These are phyloP conservation scores for Firmiana major DNA, from an alignment of 345 rosid genomes.

Conservation along the genomic window DNA sequence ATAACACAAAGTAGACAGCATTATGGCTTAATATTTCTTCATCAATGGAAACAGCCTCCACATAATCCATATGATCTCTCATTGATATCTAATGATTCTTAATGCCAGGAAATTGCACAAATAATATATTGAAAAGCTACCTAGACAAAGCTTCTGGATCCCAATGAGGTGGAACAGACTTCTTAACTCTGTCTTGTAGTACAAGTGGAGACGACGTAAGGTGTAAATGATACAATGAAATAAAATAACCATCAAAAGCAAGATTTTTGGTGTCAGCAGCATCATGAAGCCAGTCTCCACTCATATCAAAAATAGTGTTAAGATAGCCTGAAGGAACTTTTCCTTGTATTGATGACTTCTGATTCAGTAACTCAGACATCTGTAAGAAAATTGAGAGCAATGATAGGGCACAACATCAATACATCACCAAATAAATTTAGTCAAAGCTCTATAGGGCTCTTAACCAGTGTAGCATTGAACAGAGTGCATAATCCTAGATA, in stretches of 20 bases:
- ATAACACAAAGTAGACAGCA: background rate
- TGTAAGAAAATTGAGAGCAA: constrained; percentile 14
- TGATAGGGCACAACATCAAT: background rate
- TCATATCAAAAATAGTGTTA: constrained; percentile 53
- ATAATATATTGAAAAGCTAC: constrained; percentile 27
- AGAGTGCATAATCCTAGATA: background rate
- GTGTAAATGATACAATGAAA: constrained; percentile 57
- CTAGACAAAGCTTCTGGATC: constrained; percentile 59
- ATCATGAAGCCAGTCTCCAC: constrained; percentile 63
- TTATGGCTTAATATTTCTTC: background rate
- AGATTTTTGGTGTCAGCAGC: constrained; percentile 51
- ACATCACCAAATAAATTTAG: background rate
- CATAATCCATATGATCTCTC: background rate
- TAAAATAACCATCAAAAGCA: constrained; percentile 72
- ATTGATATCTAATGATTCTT: background rate
- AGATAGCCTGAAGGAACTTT: constrained; percentile 68
- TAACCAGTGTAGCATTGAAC: background rate
- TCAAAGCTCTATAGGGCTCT: background rate
- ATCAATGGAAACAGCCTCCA: background rate
- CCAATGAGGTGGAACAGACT: constrained; percentile 60
- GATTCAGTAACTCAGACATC: constrained; percentile 72
- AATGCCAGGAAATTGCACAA: background rate
- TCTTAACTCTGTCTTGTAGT: constrained; percentile 51
- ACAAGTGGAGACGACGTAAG: constrained; percentile 50
- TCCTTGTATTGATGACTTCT: constrained; percentile 57